Base-by-base conservation (phyloP, 345 rosid genomes). In the Rhodamnia rubescens region DNA sequence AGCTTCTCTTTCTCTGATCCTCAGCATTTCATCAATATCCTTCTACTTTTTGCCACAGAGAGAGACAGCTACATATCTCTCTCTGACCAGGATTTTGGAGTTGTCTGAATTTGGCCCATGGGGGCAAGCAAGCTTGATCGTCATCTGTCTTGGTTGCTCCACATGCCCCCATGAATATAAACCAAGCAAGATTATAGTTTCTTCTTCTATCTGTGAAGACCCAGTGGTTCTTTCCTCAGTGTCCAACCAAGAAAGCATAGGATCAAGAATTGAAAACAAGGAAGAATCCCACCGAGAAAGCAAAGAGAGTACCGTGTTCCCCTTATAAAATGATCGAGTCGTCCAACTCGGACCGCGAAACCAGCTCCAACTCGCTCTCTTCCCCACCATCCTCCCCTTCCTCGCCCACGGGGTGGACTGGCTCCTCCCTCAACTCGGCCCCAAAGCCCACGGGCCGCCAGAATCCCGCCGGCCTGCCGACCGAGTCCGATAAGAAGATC, bases 311-410 rank as follows among this genome's bases (percentile, higher is more conserved):
- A 32, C 78, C 11, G 44, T 32, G 44, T 32, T 16, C 44, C 5
- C 78, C 44, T 32, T 44, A 64, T 69, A 69, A 69, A 29, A 58
- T 83, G 74, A 7, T 52, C 13, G 85, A 57, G 85, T 14, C 53
- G 50, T 53, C 85, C 44, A 84, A 84, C 58, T 84, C 82, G 56
- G 82, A 84, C 85, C 58, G n/a, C 18, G 82, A 64, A 74, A 50
- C 85, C 13, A 58, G 53, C 55, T 83, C 54, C 11, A 42, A 83
- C 82, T 84, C 85, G 32, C 85, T 84, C 78, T n/a, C 82, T 27
- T 84, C 85, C 58, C 59, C 56, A 27, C 82, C 85, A 13, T 29
- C 82, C 36, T 50, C 82, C 82, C 81, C 85, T 64, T 84, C 82
- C 82, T 49, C 85, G 49, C 82, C 85, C 50, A 69, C 85, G 36